Conservation (phyloP, 139 green algal species). For the Chlamydomonas sp. region DNA sequence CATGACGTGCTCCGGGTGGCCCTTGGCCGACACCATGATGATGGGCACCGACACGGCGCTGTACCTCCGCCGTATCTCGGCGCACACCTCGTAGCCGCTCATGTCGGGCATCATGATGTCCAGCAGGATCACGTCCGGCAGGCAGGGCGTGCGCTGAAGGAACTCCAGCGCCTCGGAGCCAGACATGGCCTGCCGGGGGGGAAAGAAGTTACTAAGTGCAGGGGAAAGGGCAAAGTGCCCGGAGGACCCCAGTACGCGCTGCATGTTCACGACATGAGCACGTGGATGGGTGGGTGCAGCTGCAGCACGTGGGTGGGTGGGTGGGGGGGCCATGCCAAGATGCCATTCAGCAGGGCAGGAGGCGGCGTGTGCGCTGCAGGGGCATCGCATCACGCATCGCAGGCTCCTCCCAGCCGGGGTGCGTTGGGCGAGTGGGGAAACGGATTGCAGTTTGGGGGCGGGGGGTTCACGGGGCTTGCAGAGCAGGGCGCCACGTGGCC, state of each 20-base stretch:
- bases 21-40: conserved; percentile 62
- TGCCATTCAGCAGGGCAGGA: no score
- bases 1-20: conserved; percentile 45
- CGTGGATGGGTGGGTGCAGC: no score
- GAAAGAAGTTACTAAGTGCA: not conserved
- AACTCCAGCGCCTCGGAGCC: conserved; percentile 46
- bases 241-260: not conserved
- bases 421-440: no score
- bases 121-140: conserved; percentile 74
- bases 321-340: no score
- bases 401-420: no score
- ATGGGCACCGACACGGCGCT: conserved; percentile 49
- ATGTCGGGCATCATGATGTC: conserved; percentile 84
- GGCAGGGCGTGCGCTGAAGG: conserved; percentile 11
- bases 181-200: conserved; percentile 27
- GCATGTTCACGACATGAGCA: no score
- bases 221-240: not conserved
- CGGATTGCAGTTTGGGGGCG: no score
- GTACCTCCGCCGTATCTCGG: conserved; percentile 38
- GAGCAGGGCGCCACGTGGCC: no score
- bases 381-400: no score
- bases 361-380: no score
- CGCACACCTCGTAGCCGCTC: conserved; percentile 66
- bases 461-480: no score
- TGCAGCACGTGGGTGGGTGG: no score